Conservation (phyloP, 176 grass and related monocot genomes). For the Urochloa ruziziensis region DNA sequence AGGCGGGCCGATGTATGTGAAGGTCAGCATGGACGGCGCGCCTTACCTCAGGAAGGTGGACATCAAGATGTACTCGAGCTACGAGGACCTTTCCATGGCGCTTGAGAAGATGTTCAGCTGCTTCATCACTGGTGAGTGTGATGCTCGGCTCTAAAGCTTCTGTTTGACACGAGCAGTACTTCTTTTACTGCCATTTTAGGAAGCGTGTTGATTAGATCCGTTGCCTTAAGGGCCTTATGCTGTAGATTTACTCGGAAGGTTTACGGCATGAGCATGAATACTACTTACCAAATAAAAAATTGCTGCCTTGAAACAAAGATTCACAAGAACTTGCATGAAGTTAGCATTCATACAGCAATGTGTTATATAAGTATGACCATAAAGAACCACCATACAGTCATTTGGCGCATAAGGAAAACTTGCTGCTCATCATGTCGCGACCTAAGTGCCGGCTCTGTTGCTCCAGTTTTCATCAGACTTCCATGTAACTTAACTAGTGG, state of each 20-base stretch:
- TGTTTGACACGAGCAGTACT: not conserved
- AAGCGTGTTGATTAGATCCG: not conserved
- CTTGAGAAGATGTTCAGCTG: conserved; percentile 81
- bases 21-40: conserved; percentile 85
- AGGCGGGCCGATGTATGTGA: conserved; percentile 42
- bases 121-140: conserved; percentile 66
- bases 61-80: conserved; percentile 65
- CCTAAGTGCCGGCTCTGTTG: not conserved
- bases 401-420: not conserved
- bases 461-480: not conserved
- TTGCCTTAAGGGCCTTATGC: not conserved
- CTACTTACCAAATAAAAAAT: not conserved
- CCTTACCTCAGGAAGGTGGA: conserved; percentile 75
- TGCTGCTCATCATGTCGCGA: not conserved
- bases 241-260: conserved; percentile 1
- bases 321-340: not conserved
- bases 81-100: conserved; percentile 52
- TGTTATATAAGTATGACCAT: not conserved
- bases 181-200: not conserved
- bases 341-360: not conserved
- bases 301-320: not conserved
- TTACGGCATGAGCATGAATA: not conserved
- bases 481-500: not conserved
- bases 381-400: not conserved
- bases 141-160: too few relatives aligned